These are phyloP conservation scores for Pleurotus giganteus DNA, from an alignment of 768 basidiomycete species.

Conservation along the genomic window DNA sequence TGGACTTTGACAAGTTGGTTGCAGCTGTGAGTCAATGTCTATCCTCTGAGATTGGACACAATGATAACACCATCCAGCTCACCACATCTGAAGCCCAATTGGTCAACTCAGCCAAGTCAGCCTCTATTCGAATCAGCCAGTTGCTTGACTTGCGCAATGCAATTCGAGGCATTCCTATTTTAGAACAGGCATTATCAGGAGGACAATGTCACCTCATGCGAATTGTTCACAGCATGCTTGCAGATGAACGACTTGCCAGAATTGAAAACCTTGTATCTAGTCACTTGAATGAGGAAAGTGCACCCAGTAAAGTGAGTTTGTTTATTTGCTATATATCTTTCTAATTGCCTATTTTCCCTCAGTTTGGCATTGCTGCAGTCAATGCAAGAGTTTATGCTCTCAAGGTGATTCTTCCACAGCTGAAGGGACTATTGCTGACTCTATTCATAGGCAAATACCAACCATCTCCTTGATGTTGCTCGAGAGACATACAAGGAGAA, in stretches of 20 bases:
- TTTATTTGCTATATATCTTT: background rate
- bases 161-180: constrained; percentile 61
- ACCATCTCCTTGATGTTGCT: constrained; percentile 88
- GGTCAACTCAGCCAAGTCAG: constrained; percentile 55
- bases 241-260: constrained; percentile 64
- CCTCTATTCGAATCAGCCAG: constrained; percentile 67
- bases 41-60: background rate
- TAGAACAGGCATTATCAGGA: constrained; percentile 61
- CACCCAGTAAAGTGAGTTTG: constrained; percentile 51
- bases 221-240: constrained; percentile 67
- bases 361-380: constrained; percentile 73
- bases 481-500: constrained; percentile 95
- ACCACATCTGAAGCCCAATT: constrained; percentile 59
- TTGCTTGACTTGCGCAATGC: constrained; percentile 78
- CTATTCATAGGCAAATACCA: constrained; percentile 60
- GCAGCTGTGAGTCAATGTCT: constrained; percentile 46
- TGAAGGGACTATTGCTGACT: background rate
- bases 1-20: constrained; percentile 89
- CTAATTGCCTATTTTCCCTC: background rate
- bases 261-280: constrained; percentile 60
- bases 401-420: constrained; percentile 39
- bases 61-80: constrained; percentile 32
- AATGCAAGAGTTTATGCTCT: constrained; percentile 90
- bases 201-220: constrained; percentile 58
- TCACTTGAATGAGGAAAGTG: constrained; percentile 72